phyloP scores from a whole-genome alignment of 768 basidiomycete genomes.

The Suillus weaverae region DNA sequence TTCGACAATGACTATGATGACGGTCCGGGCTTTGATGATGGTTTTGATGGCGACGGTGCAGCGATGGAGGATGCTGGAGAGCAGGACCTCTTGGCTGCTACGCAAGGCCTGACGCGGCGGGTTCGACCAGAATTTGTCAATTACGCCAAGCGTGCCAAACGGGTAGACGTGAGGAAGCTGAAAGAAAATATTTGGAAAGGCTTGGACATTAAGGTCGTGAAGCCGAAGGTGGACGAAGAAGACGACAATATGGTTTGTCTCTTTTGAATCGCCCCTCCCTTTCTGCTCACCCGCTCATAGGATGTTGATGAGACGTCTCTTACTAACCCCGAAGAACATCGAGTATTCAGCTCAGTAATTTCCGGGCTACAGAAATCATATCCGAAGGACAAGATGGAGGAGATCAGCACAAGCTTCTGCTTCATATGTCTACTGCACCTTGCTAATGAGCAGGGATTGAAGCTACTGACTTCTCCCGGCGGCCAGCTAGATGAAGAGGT shows the following conservation, averaged over 20 bases:
- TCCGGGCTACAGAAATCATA: constrained; percentile 78
- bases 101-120: constrained; percentile 73
- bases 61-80: constrained; percentile 65
- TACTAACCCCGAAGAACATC: constrained; percentile 66
- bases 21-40: constrained; percentile 67
- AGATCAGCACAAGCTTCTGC: constrained; percentile 98
- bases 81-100: constrained; percentile 84
- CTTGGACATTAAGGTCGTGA: constrained; percentile 69
- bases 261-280: background rate
- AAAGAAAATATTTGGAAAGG: constrained; percentile 99
- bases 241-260: constrained; percentile 55
- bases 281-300: constrained; percentile 32
- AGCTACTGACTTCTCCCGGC: constrained; percentile 57
- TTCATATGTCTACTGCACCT: constrained; percentile 97
- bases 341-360: constrained; percentile 81
- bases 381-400: constrained; percentile 92
- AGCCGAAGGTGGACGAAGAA: constrained; percentile 34
- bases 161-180: constrained; percentile 93
- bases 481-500: constrained; percentile 39
- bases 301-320: constrained; percentile 51
- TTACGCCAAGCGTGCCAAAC: constrained; percentile 92
- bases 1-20: constrained; percentile 92
- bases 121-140: constrained; percentile 87
- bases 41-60: constrained; percentile 46
- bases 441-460: constrained; percentile 94